phyloP scores from a whole-genome alignment of 2,329 filamentous ascomycete species.

The Venturia asperata region DNA sequence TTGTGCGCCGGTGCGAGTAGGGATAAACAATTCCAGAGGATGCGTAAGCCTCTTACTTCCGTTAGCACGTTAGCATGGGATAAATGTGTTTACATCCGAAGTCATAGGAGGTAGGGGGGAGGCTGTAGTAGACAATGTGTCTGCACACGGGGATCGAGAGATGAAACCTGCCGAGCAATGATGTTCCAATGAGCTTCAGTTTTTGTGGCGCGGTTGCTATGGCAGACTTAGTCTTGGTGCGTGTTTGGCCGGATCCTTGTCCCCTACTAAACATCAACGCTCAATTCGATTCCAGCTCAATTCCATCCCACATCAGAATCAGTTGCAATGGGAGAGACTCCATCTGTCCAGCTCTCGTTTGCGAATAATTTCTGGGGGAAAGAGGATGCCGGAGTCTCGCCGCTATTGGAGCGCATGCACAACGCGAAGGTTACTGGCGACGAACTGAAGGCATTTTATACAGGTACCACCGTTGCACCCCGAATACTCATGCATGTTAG shows the following conservation, averaged over 20 bases:
- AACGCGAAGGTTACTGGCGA: conserved; percentile 91
- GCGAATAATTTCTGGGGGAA: conserved; percentile 99
- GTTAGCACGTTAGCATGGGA: no score
- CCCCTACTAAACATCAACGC: neutral
- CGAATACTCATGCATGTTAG: neutral
- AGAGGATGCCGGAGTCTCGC: conserved; percentile 90
- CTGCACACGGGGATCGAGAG: no score
- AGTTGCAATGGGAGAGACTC: conserved; percentile 53
- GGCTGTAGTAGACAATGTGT: no score
- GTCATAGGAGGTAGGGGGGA: no score
- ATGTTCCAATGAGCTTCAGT: neutral
- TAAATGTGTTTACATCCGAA: no score
- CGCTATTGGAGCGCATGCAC: conserved; percentile 89
- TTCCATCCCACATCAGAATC: conserved; percentile 24
- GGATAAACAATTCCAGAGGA: no score
- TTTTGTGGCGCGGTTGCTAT: neutral
- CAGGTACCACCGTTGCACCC: conserved; percentile 44
- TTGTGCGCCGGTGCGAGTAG: no score
- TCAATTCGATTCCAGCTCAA: neutral
- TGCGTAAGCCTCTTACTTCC: no score
- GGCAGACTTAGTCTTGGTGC: neutral
- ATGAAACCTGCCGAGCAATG: no score
- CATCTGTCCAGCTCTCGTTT: conserved; percentile 65
- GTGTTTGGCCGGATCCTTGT: neutral
- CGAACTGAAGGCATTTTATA: conserved; percentile 88